Conservation (phyloP, 169 alveolate genomes). For the Eimeria maxima region DNA sequence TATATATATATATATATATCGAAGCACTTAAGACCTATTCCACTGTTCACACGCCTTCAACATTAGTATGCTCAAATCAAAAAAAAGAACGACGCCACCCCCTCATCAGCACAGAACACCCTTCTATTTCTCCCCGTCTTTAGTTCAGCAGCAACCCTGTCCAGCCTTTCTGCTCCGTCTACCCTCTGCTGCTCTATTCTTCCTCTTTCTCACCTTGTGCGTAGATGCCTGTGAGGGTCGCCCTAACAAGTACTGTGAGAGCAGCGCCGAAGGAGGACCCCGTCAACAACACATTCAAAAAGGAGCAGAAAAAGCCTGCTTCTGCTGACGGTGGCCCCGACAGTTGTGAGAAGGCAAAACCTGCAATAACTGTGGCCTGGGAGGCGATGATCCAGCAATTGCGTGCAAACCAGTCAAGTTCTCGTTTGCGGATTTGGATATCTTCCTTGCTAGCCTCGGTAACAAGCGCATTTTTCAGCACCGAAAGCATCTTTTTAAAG, state of each 20-base stretch:
- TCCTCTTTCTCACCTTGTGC: conserved; percentile 58
- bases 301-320: neutral
- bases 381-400: conserved; percentile 80
- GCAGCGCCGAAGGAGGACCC: conserved; percentile 32
- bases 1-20: too few relatives aligned
- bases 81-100: too few relatives aligned
- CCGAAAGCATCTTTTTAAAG: conserved; percentile 68
- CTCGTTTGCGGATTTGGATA: conserved; percentile 68
- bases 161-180: too few relatives aligned
- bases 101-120: too few relatives aligned
- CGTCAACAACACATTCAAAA: conserved; percentile 53
- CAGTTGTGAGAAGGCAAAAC: conserved; percentile 80
- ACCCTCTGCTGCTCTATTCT: neutral
- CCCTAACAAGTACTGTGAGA: conserved; percentile 51
- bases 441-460: conserved; percentile 73
- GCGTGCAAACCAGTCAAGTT: conserved; percentile 81
- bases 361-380: conserved; percentile 82
- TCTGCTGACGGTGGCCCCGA: conserved; percentile 2
- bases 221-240: conserved; percentile 72
- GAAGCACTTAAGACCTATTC: too few relatives aligned
- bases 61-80: too few relatives aligned
- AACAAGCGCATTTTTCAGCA: conserved; percentile 77
- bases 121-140: too few relatives aligned
- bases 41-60: too few relatives aligned
- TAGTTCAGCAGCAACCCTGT: too few relatives aligned